Evolutionary conservation across 2,329 filamentous ascomycete species (phyloP), one percentile per base, ranked within the genome.

Genomic region (Xylaria sp.): DNA sequence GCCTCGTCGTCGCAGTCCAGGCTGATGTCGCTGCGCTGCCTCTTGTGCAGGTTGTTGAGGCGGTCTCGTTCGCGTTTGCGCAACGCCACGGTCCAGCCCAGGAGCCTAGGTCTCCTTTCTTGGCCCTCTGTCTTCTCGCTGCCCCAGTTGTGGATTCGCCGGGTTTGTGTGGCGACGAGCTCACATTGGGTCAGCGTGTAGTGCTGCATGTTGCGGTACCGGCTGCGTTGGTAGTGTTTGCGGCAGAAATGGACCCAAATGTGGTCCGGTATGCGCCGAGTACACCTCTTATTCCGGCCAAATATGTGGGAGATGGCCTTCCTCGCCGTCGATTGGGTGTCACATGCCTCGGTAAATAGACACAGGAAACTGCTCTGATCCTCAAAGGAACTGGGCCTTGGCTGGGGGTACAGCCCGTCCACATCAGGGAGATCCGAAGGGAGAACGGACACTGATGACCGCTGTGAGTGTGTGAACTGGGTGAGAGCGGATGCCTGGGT

Each of bases 291-390:
- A 80, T 95, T 95, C 37, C 92, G 86, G 21, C 91, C 91, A 68
- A 94, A 94, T 57, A 93, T 85, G 71, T 95, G 90, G 0, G 90
- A 92, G 61, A 94, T 89, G 4, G 89, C 87, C 76, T 94, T 94
- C 48, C 91, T 86, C 23, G 83, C 83, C 57, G 85, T 81, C 4
- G 85, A 87, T 3, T 81, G 81, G 0, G 85, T 88, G 46, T 84
- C 80, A 70, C 87, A 90, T 62, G 84, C 78, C 1, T 79, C 73
- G 15, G 83, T 81, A 65, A 83, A 87, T 77, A n/a, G n/a, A n/a
- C n/a, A n/a, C n/a, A 75, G 37, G 78, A 72, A 47, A 82, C 79
- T 21, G 74, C 71, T 17, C 75, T 65, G 9, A 73, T 67, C 10
- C 70, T 71, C 38, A 76, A 68, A 13, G 73, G 70, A 58, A 77